A percentile compares a stretch with the other conserved stretches of the same genome.
These are phyloP conservation scores for Blastocystis sp. DNA, from an alignment of 352 stramenopile species.

Conservation along the genomic window DNA sequence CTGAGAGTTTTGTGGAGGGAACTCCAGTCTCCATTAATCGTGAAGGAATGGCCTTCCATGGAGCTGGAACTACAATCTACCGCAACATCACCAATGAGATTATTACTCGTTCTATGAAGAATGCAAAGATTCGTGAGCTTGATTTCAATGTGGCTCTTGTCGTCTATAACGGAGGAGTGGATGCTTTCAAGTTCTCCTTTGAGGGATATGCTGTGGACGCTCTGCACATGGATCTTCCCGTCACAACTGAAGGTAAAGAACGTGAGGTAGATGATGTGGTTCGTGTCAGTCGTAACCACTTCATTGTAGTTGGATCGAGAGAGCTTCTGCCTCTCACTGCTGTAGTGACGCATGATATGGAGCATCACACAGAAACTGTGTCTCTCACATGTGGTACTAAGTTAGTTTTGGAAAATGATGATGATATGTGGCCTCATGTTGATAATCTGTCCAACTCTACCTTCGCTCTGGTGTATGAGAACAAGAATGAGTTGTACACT, in stretches of 20 bases:
- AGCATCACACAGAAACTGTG: background rate
- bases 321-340: constrained; percentile 47
- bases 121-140: constrained; percentile 47
- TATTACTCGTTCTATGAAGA: constrained; percentile 4
- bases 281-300: constrained; percentile 48
- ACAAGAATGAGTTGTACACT: constrained; percentile 37
- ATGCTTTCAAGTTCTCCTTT: constrained; percentile 36
- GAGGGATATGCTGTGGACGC: constrained; percentile 22
- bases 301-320: constrained; percentile 39
- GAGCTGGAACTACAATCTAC: constrained; percentile 58
- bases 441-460: constrained; percentile 47
- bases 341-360: background rate
- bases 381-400: background rate
- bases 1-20: background rate
- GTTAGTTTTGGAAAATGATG: constrained; percentile 11
- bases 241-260: background rate
- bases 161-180: constrained; percentile 31
- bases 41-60: constrained; percentile 25
- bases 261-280: constrained; percentile 37
- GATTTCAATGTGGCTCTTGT: constrained; percentile 38
- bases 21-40: constrained; percentile 30
- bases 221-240: background rate
- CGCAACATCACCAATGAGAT: constrained; percentile 21
- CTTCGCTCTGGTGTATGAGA: constrained; percentile 53
- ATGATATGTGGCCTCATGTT: constrained; percentile 39